Evolutionary conservation across 768 basidiomycete genomes (phyloP).

Genomic region (Cystobasidiopsis lactophilus): DNA sequence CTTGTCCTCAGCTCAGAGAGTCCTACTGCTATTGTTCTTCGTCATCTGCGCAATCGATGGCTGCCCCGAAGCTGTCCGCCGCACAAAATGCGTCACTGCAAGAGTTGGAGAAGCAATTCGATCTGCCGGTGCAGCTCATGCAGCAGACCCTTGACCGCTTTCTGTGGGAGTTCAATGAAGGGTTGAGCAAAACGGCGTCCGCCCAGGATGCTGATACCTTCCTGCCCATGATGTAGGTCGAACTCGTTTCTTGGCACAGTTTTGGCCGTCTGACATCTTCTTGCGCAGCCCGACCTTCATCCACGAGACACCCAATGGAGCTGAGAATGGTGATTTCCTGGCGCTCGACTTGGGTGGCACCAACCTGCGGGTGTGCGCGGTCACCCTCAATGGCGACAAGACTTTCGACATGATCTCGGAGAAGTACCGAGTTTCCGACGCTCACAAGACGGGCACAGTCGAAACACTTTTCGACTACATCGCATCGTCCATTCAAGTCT

Average conservation of each 20-base stretch:
- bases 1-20: no score
- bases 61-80: no score
- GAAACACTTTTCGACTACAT: slow-evolving; percentile 82
- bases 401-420: slow-evolving; percentile 78
- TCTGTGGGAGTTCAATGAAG: slow-evolving; percentile 52
- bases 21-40: no score
- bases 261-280: neutral
- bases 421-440: slow-evolving; percentile 87
- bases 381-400: slow-evolving; percentile 68
- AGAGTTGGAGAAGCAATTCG: slow-evolving; percentile 46
- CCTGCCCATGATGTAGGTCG: slow-evolving; percentile 65
- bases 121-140: slow-evolving; percentile 39
- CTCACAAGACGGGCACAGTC: slow-evolving; percentile 80
- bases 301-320: slow-evolving; percentile 80
- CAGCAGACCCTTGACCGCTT: slow-evolving; percentile 53
- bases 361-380: slow-evolving; percentile 62
- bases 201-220: slow-evolving; percentile 23
- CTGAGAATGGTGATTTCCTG: slow-evolving; percentile 84
- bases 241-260: neutral
- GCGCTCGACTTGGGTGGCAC: slow-evolving; percentile 85
- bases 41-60: no score
- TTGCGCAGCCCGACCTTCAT: slow-evolving; percentile 68
- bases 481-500: slow-evolving; percentile 85
- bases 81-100: no score
- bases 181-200: slow-evolving; percentile 40